Evolutionary conservation across 2,329 filamentous ascomycete genomes (phyloP), one percentile per base, ranked within the genome.

Genomic region (Phialophora verrucosa): DNA sequence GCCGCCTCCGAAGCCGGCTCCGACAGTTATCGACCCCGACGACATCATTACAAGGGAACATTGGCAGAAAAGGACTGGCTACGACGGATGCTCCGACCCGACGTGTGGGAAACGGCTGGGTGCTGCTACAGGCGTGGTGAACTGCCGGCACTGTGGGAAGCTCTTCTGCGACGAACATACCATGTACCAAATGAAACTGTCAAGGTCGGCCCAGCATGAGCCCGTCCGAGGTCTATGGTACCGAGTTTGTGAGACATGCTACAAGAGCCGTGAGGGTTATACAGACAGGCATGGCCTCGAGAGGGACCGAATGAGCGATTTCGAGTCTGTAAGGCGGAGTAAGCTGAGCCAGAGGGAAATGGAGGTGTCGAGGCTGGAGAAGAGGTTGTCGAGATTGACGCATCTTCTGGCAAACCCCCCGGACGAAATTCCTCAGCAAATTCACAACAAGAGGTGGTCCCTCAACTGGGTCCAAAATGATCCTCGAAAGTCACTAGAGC

Each of bases 131-230:
- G 92, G 93, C 20, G 93, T 85, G 74, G 89, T 99, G 73, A 97
- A 99, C 77, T 99, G 95, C 78, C 86, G 95, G 69, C 92, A 93
- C 69, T 99, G 95, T 74, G 95, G 95, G 6, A 90, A 90, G 73
- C 81, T 99, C 49, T 99, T 98, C 76, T 99, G 95, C 78, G 95
- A 98, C 75, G 91, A 94, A 73, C 95, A 99, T 77, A 98, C 95
- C 60, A 97, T 99, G 93, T 99, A 98, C 76, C 94, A 99, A 81
- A 98, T 98, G 91, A 97, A 96, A 82, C 84, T 99, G 11, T 97
- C 93, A 8, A 85, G 93, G 62, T 90, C 93, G 32, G 95, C 95
- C 3, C 86, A 89, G 65, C 92, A 97, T 78, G 95, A 99, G 70
- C 94, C 95, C 0, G 87, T 95, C 1, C 84, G 94, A 68, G 95